Conservation (phyloP, 2,329 filamentous ascomycete species). For the Microdochium bolleyi region DNA sequence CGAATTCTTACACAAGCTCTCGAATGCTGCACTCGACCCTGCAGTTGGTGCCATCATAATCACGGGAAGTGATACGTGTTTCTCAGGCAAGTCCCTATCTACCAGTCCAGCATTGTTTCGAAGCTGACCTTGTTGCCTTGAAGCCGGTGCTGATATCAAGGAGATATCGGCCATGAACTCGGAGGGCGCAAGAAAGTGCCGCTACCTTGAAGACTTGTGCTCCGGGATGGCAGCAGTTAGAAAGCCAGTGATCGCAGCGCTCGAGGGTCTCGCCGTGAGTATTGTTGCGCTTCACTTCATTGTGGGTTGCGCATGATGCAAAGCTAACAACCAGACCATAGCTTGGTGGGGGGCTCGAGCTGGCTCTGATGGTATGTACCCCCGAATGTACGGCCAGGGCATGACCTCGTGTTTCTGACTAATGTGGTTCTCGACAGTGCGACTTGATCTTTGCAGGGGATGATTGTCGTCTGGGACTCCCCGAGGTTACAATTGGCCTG, state of each 20-base stretch:
- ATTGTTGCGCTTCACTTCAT: neutral
- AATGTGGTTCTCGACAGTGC: slow-evolving; percentile 14
- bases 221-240: slow-evolving; percentile 24
- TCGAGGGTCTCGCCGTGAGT: slow-evolving; percentile 41
- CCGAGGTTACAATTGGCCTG: slow-evolving; percentile 20
- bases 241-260: slow-evolving; percentile 40
- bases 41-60: slow-evolving; percentile 26
- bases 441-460: slow-evolving; percentile 24
- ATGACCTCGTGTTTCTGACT: neutral
- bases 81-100: slow-evolving; percentile 22
- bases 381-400: neutral
- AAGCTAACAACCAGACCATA: slow-evolving; percentile 8
- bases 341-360: slow-evolving; percentile 43
- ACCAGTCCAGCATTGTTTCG: slow-evolving; percentile 2
- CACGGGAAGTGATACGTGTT: slow-evolving; percentile 25
- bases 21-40: slow-evolving; percentile 12
- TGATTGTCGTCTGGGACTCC: slow-evolving; percentile 18
- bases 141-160: slow-evolving; percentile 24
- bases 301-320: neutral
- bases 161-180: slow-evolving; percentile 21
- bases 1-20: slow-evolving; percentile 27
- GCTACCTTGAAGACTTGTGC: slow-evolving; percentile 31
- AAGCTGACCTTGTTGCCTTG: slow-evolving; percentile 4
- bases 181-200: slow-evolving; percentile 13
- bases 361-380: slow-evolving; percentile 32